Base-by-base conservation (phyloP, 805 yeast species). In the Citeromyces matritensis region DNA sequence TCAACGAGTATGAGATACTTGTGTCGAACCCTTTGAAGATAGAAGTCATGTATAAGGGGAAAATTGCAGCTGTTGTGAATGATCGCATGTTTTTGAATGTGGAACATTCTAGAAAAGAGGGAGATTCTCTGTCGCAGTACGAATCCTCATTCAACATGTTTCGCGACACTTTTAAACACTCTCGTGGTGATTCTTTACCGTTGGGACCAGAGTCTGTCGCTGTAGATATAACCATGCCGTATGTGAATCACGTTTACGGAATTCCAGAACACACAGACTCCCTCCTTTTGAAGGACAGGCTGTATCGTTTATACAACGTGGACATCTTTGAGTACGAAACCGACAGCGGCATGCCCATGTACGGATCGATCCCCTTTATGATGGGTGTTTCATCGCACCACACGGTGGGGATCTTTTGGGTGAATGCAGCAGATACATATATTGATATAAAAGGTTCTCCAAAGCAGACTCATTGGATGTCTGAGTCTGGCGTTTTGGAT, bases 191-290 rank as follows among this genome's bases (percentile, higher is more conserved):
- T 48, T 54, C 61, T 3, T 40, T 80, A 9, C 83, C 85, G 6
- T 54, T 80, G 26, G 94, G 94, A 0, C 97, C 98, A 1, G 97
- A 91, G 51, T 71, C 95, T 0, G 63, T 91, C 15, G 95, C 78
- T 0, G 40, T 81, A 19, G 99, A 91, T 49, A 65, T 84, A 36
- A 54, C 70, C 0, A 75, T 91, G 40, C 46, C 53, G 3, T 74
- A 71, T 1, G 76, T 63, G 41, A 48, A 58, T 4, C 64, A 77
- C 43, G 80, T 83, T 1, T 91, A 70, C 49, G 99, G 99, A n/a
- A 79, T 91, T 28, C 97, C 98, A 0, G 98, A 91, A 51, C 98
- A 91, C 46, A 88, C 97, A 0, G 94, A 83, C 42, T 58, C 78
- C 1, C 54, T 91, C 30, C 62, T 76, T 12, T 58, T 91, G 40